Base-by-base conservation (phyloP, 2,329 filamentous ascomycete genomes). In the Pseudogymnoascus sp. region DNA sequence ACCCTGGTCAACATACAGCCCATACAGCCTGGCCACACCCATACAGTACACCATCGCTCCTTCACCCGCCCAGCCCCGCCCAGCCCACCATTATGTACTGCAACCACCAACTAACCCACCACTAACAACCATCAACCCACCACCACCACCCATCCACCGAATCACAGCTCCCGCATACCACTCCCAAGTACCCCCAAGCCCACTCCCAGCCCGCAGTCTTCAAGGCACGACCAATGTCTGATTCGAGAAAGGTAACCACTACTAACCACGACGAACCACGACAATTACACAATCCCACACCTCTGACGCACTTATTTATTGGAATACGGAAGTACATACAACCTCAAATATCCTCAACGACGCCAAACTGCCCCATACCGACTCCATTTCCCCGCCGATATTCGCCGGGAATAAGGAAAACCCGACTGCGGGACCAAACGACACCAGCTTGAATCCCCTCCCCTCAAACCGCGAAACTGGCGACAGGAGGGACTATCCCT, bases 151-250 rank as follows among this genome's bases (percentile, higher is more conserved):
- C n/a, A 21, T 21, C 35, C 21, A 21, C 21, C 21, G 48, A 55
- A 55, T 55, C 48, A 55, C 15, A 12, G 33, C 13, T 2, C n/a
- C 31, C 33, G 5, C 15, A 60, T 37, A 21, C 9, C 33, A 59
- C 18, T n/a, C 15, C 58, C 21, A 42, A 21, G 21, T 21, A 21
- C 21, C 21, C 21, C 21, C 21, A 21, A 21, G 48, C 48, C 48
- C 48, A 55, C 48, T 12, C 5, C 48, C 15, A 55, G 48, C 48
- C 48, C 48, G 45, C 29, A 55, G n/a, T 29, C 27, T 55, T 27
- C n/a, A 55, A 55, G 48, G 48, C 48, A 55, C 48, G 48, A 55
- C 48, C 48, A 55, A 33, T 55, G 48, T 33, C 48, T 55, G 48
- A 33, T 55, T 55, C 48, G 29, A 55, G 48, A 55, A 33, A 33